Conservation (phyloP, 768 basidiomycete species). For the Pholiota microspora region DNA sequence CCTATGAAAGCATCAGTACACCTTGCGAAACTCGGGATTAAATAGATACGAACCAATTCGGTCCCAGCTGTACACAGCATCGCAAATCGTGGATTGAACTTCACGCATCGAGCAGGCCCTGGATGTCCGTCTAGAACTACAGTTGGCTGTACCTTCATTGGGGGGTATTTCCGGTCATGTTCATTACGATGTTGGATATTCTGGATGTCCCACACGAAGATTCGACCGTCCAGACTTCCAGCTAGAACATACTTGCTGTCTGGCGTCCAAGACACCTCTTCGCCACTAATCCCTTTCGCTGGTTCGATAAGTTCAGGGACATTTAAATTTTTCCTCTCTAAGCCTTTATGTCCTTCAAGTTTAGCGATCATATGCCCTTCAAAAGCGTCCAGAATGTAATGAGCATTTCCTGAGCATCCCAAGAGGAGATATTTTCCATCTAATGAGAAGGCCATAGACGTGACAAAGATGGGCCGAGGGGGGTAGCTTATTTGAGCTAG, state of each 20-base stretch:
- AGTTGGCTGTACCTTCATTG: conserved; percentile 40
- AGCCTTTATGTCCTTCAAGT: conserved; percentile 79
- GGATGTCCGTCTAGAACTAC: conserved; percentile 73
- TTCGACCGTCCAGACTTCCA: conserved; percentile 81
- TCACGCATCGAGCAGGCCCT: conserved; percentile 81
- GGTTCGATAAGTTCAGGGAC: conserved; percentile 61
- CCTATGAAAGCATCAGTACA: conserved; percentile 23
- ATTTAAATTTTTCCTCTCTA: conserved; percentile 66
- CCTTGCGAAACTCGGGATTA: background rate
- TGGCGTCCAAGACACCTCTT: conserved; percentile 93
- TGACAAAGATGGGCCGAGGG: conserved; percentile 86
- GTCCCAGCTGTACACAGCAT: conserved; percentile 87
- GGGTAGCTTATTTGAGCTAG: conserved; percentile 76
- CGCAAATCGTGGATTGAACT: conserved; percentile 84
- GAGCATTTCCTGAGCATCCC: conserved; percentile 89
- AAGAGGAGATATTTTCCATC: conserved; percentile 89
- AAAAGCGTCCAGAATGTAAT: conserved; percentile 92
- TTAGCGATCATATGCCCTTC: conserved; percentile 82
- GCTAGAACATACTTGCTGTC: conserved; percentile 90
- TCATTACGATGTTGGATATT: conserved; percentile 51
- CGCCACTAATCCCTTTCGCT: conserved; percentile 79
- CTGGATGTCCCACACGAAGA: conserved; percentile 87
- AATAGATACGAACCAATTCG: conserved; percentile 52
- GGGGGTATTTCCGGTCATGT: conserved; percentile 53
- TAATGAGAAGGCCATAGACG: conserved; percentile 86